Evolutionary conservation across 306 rosid species (phyloP), one percentile per base, ranked within the genome.

Genomic region (Gastrolobium villosum): DNA sequence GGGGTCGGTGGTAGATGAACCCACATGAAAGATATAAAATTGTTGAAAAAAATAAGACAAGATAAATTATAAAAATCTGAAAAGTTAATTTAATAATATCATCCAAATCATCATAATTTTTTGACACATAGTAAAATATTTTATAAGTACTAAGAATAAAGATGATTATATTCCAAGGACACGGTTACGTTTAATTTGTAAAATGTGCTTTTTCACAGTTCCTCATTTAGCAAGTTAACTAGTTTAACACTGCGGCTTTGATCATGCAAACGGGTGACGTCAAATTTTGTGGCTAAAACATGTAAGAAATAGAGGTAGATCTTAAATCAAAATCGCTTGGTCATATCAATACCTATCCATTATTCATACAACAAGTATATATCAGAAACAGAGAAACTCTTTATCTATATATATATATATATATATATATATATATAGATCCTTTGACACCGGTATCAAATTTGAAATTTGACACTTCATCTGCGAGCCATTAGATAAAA

Each of bases 311-410:
- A 53, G n/a, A 13, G 57, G 40, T 10, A 34, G 7, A 54, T 73
- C 44, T 5, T 44, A 2, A 44, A 15, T 4, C 30, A 60, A 75
- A 73, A 36, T 43, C 44, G 59, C 14, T 32, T 15, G 52, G 49
- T 36, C 64, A 9, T 20, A 40, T 56, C 55, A 28, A 72, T 72
- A 41, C 1, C 5, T 28, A 30, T 41, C 36, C 53, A 41, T 35
- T 7, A 49, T 37, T 36, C 72, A 75, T 48, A 53, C 46, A 6
- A 13, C 46, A 63, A 7, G 34, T 32, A 28, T 6, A 11, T 6
- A 74, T 44, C 32, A 52, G 41, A 72, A 44, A 59, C 43, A 8
- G 9, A 71, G 34, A 44, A 74, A 41, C 56, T 59, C 46, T 49
- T n/a, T 49, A 28, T 10, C 41, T n/a, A 35, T 14, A 62, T 62